Percentiles rank a stretch among this genome's conserved stretches.
These are phyloP conservation scores for Thermochaetoides dissita DNA, from an alignment of 2,329 filamentous ascomycete species.

Conservation along the genomic window DNA sequence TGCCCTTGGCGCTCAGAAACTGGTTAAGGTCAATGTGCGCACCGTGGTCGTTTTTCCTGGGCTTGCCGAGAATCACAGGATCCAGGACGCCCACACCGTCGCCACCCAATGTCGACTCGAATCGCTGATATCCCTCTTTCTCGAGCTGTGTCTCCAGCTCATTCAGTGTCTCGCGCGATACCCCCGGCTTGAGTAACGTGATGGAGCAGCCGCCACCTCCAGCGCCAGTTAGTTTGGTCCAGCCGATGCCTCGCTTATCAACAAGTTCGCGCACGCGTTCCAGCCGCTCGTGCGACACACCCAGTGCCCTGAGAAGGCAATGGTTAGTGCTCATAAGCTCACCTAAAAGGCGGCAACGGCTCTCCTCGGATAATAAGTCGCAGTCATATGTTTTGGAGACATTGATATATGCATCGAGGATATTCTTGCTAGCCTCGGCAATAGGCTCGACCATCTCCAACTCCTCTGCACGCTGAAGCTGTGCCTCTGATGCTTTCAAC, in stretches of 20 bases:
- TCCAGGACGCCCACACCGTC: slow-evolving; percentile 90
- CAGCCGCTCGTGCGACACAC: slow-evolving; percentile 85
- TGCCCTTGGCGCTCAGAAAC: slow-evolving; percentile 69
- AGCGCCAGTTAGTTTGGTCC: slow-evolving; percentile 94
- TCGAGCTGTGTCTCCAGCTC: slow-evolving; percentile 52
- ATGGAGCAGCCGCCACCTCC: slow-evolving; percentile 95
- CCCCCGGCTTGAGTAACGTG: slow-evolving; percentile 63
- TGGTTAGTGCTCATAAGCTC: slow-evolving; percentile 91
- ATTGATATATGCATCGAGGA: too few relatives aligned
- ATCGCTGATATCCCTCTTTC: slow-evolving; percentile 65
- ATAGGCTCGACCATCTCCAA: too few relatives aligned
- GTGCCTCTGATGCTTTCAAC: neutral
- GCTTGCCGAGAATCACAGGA: slow-evolving; percentile 74
- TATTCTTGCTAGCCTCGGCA: too few relatives aligned
- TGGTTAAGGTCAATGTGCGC: slow-evolving; percentile 84
- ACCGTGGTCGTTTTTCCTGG: slow-evolving; percentile 63
- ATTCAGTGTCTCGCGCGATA: slow-evolving; percentile 40
- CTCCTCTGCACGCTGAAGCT: neutral
- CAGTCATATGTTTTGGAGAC: too few relatives aligned
- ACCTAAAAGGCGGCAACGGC: slow-evolving; percentile 55
- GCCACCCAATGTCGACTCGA: slow-evolving; percentile 79
- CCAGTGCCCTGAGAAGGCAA: slow-evolving; percentile 75
- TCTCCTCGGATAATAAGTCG: slow-evolving; percentile 25
- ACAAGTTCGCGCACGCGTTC: slow-evolving; percentile 85
- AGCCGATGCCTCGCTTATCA: slow-evolving; percentile 78